A percentile compares a stretch with the other conserved stretches of the same genome.
These are phyloP conservation scores for Termitomyces sp. DNA, from an alignment of 768 basidiomycete species.

Conservation along the genomic window DNA sequence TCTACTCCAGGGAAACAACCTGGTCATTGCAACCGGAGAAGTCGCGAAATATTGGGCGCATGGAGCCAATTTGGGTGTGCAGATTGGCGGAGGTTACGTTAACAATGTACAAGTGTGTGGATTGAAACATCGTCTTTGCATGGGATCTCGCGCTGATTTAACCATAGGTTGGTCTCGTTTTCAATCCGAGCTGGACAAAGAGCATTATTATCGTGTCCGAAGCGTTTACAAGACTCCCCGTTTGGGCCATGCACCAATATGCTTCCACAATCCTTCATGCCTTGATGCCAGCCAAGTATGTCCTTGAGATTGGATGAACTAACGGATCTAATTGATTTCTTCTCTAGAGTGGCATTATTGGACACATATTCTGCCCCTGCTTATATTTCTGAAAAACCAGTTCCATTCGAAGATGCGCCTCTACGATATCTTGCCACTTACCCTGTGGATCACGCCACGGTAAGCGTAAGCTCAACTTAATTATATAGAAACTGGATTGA, in stretches of 20 bases:
- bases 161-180: constrained; percentile 47
- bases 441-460: constrained; percentile 17
- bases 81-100: constrained; percentile 42
- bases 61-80: constrained; percentile 51
- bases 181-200: constrained; percentile 46
- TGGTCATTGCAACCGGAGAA: constrained; percentile 47
- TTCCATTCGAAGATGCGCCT: constrained; percentile 41
- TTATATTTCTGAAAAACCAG: constrained; percentile 39
- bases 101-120: constrained; percentile 42
- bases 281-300: constrained; percentile 46
- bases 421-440: constrained; percentile 47
- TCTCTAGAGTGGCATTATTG: constrained; percentile 42
- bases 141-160: neutral
- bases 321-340: neutral
- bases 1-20: constrained; percentile 21
- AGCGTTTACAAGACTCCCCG: constrained; percentile 42
- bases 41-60: constrained; percentile 48
- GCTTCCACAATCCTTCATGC: constrained; percentile 37
- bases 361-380: constrained; percentile 50
- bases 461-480: constrained; percentile 21
- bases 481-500: neutral
- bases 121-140: neutral
- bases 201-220: constrained; percentile 53
- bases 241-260: constrained; percentile 49
- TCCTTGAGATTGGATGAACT: neutral